Percentiles rank a stretch among this genome's conserved stretches.
phyloP scores from a whole-genome alignment of 2,329 filamentous ascomycete genomes.

The Fusarium nodosum region DNA sequence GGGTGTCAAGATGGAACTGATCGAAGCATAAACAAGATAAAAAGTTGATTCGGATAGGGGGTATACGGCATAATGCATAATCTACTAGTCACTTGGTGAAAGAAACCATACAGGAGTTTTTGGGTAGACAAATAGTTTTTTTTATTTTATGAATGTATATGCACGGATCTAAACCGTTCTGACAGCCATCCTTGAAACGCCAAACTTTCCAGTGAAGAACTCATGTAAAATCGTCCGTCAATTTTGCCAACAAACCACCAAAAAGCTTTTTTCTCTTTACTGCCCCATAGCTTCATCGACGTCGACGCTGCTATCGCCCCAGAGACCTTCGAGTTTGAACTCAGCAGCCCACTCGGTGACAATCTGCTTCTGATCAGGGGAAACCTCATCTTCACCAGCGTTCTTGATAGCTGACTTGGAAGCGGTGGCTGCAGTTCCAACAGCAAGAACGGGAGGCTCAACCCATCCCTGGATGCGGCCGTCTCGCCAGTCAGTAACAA shows the following conservation, averaged over 20 bases:
- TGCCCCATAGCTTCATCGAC: constrained; percentile 67
- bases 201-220: constrained; percentile 51
- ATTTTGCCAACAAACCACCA: constrained; percentile 38
- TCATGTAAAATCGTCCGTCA: constrained; percentile 48
- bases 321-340: constrained; percentile 94
- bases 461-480: constrained; percentile 95
- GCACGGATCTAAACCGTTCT: constrained; percentile 49
- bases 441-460: constrained; percentile 77
- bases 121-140: constrained; percentile 45
- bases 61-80: constrained; percentile 31
- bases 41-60: neutral
- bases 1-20: constrained; percentile 82
- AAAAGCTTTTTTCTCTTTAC: constrained; percentile 48
- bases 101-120: constrained; percentile 34
- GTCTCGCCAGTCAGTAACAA: constrained; percentile 97
- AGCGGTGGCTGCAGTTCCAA: constrained; percentile 57
- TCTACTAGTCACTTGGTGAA: constrained; percentile 30
- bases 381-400: constrained; percentile 60
- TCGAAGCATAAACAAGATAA: constrained; percentile 52
- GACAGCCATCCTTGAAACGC: constrained; percentile 54
- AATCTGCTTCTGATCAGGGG: constrained; percentile 83
- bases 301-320: constrained; percentile 70
- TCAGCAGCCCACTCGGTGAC: constrained; percentile 94
- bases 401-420: constrained; percentile 55
- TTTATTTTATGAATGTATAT: constrained; percentile 48